These are phyloP conservation scores for Tricholoma furcatifolium DNA, from an alignment of 768 basidiomycete species.

Conservation along the genomic window DNA sequence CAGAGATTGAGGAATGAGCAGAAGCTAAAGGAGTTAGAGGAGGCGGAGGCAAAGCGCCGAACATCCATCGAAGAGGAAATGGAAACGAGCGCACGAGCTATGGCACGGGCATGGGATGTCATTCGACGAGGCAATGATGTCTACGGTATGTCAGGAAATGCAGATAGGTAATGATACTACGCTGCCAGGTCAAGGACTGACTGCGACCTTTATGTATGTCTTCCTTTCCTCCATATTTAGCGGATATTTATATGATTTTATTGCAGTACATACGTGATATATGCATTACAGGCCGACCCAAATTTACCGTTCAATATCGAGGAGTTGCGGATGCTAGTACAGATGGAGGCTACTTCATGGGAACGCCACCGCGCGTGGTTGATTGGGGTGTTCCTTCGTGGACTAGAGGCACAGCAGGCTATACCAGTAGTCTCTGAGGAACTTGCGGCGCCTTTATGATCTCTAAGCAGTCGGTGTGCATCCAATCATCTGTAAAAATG, in stretches of 20 bases:
- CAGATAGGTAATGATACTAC: conserved; percentile 16
- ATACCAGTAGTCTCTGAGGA: neutral
- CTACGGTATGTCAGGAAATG: conserved; percentile 27
- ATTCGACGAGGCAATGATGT: conserved; percentile 13
- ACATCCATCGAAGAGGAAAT: too few relatives aligned
- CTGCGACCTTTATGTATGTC: conserved; percentile 31
- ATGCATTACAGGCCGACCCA: conserved; percentile 27
- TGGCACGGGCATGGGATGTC: conserved; percentile 29
- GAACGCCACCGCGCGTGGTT: conserved; percentile 27
- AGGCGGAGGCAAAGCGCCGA: too few relatives aligned
- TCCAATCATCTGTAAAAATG: too few relatives aligned
- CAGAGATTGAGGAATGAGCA: too few relatives aligned
- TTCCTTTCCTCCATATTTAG: neutral
- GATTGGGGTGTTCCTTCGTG: conserved; percentile 13
- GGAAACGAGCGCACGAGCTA: conserved; percentile 32
- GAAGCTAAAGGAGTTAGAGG: too few relatives aligned
- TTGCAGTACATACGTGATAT: conserved; percentile 30
- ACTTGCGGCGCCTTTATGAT: neutral
- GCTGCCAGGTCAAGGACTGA: conserved; percentile 12
- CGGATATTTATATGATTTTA: neutral
- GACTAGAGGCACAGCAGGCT: neutral
- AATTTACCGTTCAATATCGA: conserved; percentile 26
- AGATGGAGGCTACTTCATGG: conserved; percentile 31
- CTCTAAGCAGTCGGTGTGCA: neutral
- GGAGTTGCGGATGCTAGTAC: conserved; percentile 27